Conservation (phyloP, 805 yeast genomes). For the Cyberlindnera subsufficiens region DNA sequence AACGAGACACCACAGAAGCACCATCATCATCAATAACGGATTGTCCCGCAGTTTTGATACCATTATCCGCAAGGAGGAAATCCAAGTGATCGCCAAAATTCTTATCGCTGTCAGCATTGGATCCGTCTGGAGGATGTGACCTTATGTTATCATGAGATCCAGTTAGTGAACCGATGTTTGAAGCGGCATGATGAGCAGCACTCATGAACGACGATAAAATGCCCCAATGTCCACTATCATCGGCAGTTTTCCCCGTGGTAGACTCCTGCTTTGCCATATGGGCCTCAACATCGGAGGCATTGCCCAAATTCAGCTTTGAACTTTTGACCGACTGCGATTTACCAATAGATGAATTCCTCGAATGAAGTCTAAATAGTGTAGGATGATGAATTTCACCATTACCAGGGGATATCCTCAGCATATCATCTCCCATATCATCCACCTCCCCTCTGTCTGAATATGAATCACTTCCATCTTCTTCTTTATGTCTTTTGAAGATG, state of each 20-base stretch:
- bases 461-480: not conserved
- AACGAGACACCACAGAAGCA: constrained; percentile 4
- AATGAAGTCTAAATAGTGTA: not conserved
- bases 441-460: not conserved
- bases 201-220: constrained; percentile 37
- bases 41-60: not conserved
- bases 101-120: not conserved
- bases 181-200: constrained; percentile 43
- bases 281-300: constrained; percentile 4
- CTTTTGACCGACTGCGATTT: not conserved
- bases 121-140: constrained; percentile 5
- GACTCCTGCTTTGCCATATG: constrained; percentile 8
- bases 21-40: constrained; percentile 1
- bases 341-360: not conserved
- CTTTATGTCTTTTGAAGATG: not conserved
- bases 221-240: constrained; percentile 23
- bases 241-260: not conserved
- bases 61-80: constrained; percentile 22
- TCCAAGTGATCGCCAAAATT: constrained; percentile 28
- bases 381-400: too few relatives aligned
- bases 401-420: too few relatives aligned
- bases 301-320: not conserved
- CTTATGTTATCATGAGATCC: constrained; percentile 2
- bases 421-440: not conserved
- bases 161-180: constrained; percentile 12